These are phyloP conservation scores for Ustilago curta DNA, from an alignment of 1,284 basidiomycete species.

Conservation along the genomic window DNA sequence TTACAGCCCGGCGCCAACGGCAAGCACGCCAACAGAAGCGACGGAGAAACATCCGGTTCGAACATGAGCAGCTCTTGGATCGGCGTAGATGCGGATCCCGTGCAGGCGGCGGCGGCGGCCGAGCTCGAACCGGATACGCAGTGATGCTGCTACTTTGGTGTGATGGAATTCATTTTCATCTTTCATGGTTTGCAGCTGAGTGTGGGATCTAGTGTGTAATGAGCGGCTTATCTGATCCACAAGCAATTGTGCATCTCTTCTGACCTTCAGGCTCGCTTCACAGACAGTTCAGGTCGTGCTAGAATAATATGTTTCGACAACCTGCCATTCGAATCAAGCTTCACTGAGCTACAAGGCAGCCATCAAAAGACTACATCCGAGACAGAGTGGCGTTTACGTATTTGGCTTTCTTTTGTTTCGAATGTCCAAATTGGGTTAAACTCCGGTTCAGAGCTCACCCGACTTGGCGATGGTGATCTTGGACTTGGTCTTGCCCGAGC, in stretches of 20 bases:
- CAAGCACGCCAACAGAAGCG: constrained; percentile 2
- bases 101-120: constrained; percentile 25
- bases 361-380: neutral
- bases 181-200: neutral
- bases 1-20: neutral
- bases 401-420: neutral
- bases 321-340: constrained; percentile 2
- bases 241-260: neutral
- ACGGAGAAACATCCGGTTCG: constrained; percentile 16
- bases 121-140: constrained; percentile 21
- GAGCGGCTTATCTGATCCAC: neutral
- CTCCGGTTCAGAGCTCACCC: too few species aligned
- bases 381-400: neutral
- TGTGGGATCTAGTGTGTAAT: neutral
- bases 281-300: neutral
- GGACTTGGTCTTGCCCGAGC: constrained; percentile 61
- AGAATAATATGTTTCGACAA: neutral
- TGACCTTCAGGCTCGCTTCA: too few species aligned
- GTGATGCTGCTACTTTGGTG: constrained; percentile 3
- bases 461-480: constrained; percentile 66
- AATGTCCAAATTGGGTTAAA: too few species aligned
- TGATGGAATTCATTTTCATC: neutral
- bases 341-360: neutral
- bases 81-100: constrained; percentile 32
- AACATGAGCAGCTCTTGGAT: constrained; percentile 52